Base-by-base conservation (phyloP, 768 basidiomycete species). In the Pisolithus marmoratus region DNA sequence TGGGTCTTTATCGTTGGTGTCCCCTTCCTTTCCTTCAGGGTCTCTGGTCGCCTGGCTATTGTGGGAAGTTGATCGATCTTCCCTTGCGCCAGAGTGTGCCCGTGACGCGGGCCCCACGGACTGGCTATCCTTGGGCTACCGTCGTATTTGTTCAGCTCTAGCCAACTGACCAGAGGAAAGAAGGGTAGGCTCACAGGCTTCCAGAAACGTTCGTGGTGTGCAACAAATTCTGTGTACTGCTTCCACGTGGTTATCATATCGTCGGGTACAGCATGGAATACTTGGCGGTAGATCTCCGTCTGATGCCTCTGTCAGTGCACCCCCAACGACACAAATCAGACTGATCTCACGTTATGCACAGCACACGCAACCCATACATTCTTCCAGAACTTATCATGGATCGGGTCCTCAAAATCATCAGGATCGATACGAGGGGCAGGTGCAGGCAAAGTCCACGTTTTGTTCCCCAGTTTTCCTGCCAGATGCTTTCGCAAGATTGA, bases 271-370 rank as follows among this genome's bases (percentile, higher is more conserved):
- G 88, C 86, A 60, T 92, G 86, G 74, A 99, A 99, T 4, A 97
- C 93, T 64, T 90, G 94, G 50, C 94, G 85, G 70, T 82, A 97
- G 57, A 97, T 92, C 65, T 95, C 90, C 55, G 95, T 99, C 93
- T 94, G 54, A 11, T 51, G 12, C 5, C n/a, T 8, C 15, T 8
- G 55, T 11, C 43, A n/a, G 26, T 23, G 22, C 12, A 48, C 5
- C 3, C n/a, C 4, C 22, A 45, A 29, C n/a, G 4, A n/a, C 15
- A 29, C 26, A 19, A 41, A 45, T 12, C 14, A 24, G 40, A 23
- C 17, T 29, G 55, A 31, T 29, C 88, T 55, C 49, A 94, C 93
- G 66, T 98, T 99, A 60, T 94, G 86, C 20, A 81, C 81, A 1
- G 95, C 94, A 46, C 82, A 84, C 14, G 90, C 83, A 2, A 86